Evolutionary conservation across 1,284 basidiomycete genomes (phyloP).

Genomic region (Puccinia novopanici): DNA sequence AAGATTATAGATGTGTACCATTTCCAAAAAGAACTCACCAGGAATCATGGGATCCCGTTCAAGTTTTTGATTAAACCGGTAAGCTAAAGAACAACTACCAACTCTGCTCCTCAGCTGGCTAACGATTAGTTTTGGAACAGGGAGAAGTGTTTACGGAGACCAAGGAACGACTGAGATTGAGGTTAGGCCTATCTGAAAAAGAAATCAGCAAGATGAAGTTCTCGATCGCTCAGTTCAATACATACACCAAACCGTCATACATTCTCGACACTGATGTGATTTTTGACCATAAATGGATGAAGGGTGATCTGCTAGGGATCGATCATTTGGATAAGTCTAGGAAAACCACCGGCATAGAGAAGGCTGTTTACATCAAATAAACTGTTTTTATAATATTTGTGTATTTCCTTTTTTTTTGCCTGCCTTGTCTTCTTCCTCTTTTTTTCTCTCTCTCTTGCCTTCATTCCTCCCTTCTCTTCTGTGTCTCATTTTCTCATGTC

Average conservation of each 20-base stretch:
- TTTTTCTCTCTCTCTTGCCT: neutral
- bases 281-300: slow-evolving; percentile 93
- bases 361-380: slow-evolving; percentile 51
- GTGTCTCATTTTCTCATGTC: neutral
- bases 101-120: neutral
- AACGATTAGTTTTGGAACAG: too few relatives aligned
- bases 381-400: slow-evolving; percentile 17
- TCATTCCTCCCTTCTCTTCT: neutral
- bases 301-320: slow-evolving; percentile 89
- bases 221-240: slow-evolving; percentile 79
- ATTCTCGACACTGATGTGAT: slow-evolving; percentile 96
- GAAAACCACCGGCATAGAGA: slow-evolving; percentile 59
- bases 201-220: slow-evolving; percentile 94
- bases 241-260: slow-evolving; percentile 94
- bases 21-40: slow-evolving; percentile 86
- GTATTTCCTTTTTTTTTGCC: slow-evolving; percentile 1
- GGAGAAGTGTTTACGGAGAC: slow-evolving; percentile 91
- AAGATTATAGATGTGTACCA: slow-evolving; percentile 98
- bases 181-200: slow-evolving; percentile 90
- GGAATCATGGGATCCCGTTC: slow-evolving; percentile 96
- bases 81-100: slow-evolving; percentile 57
- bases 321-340: slow-evolving; percentile 94
- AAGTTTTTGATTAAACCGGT: slow-evolving; percentile 86
- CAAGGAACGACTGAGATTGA: slow-evolving; percentile 85
- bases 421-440: too few relatives aligned